Conservation (phyloP, 805 yeast genomes). For the Clavispora asparagi region DNA sequence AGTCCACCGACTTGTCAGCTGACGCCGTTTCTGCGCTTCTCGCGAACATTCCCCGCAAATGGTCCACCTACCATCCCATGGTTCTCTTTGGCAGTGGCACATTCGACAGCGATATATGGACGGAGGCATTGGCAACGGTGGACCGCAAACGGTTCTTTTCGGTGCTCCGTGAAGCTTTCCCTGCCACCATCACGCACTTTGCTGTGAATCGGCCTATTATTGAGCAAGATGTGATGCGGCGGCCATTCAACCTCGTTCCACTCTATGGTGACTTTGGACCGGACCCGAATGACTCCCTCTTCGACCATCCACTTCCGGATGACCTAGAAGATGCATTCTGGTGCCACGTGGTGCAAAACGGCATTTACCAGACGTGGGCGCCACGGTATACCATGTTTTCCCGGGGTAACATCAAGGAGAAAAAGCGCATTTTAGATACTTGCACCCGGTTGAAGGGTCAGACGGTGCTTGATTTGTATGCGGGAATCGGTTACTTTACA, state of each 20-base stretch:
- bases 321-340: conserved; percentile 59
- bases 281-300: conserved; percentile 17
- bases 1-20: not conserved
- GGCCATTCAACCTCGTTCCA: conserved; percentile 59
- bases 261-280: conserved; percentile 67
- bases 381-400: conserved; percentile 85
- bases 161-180: conserved; percentile 5
- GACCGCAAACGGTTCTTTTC: conserved; percentile 12
- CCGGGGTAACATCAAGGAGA: conserved; percentile 81
- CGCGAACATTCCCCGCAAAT: conserved; percentile 42
- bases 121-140: not conserved
- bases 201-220: conserved; percentile 70
- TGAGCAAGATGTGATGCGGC: conserved; percentile 50
- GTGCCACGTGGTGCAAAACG: conserved; percentile 69
- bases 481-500: conserved; percentile 84
- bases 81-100: conserved; percentile 50
- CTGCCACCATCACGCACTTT: conserved; percentile 43
- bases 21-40: not conserved
- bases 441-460: conserved; percentile 33
- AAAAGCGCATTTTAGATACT: conserved; percentile 52
- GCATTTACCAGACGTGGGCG: conserved; percentile 76
- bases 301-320: conserved; percentile 13
- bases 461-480: conserved; percentile 64
- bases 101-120: conserved; percentile 38
- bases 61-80: conserved; percentile 65